A percentile compares a stretch with the other conserved stretches of the same genome.
Conservation (phyloP, 2,329 filamentous ascomycete species). For the Aspergillus ochraceus region DNA sequence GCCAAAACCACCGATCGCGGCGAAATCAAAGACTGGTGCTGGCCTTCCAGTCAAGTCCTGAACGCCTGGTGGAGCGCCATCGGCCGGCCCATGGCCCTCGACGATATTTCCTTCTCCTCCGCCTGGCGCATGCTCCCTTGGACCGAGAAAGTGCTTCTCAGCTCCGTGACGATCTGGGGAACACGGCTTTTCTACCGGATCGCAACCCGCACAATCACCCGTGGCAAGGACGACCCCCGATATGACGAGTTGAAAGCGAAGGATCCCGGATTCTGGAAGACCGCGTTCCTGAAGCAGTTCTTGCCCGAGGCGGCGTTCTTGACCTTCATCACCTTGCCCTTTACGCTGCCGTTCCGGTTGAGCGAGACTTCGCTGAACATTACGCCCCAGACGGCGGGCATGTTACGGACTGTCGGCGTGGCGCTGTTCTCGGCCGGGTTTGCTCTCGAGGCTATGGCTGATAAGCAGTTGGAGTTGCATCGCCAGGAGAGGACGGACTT, state of each 20-base stretch:
- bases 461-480: conserved; percentile 56
- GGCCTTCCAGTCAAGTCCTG: conserved; percentile 55
- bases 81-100: conserved; percentile 50
- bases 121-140: conserved; percentile 53
- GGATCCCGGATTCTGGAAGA: conserved; percentile 59
- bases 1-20: conserved; percentile 55
- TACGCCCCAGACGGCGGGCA: conserved; percentile 19
- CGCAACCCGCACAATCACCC: conserved; percentile 48
- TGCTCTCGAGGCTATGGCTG: conserved; percentile 57
- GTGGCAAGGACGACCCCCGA: conserved; percentile 57
- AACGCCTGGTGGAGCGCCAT: conserved; percentile 64
- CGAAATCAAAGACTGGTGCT: conserved; percentile 62
- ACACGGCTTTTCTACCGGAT: conserved; percentile 57
- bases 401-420: conserved; percentile 48
- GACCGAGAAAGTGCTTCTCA: conserved; percentile 57
- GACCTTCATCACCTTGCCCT: conserved; percentile 57
- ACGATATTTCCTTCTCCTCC: conserved; percentile 47
- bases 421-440: conserved; percentile 59
- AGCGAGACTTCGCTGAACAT: conserved; percentile 30
- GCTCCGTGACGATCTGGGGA: conserved; percentile 60
- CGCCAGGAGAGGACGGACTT: conserved; percentile 46
- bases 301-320: conserved; percentile 60
- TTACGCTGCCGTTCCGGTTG: conserved; percentile 55
- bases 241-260: conserved; percentile 53
- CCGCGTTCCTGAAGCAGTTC: conserved; percentile 55